Conservation (phyloP, 768 basidiomycete genomes). For the Leccinum fibrillosum region DNA sequence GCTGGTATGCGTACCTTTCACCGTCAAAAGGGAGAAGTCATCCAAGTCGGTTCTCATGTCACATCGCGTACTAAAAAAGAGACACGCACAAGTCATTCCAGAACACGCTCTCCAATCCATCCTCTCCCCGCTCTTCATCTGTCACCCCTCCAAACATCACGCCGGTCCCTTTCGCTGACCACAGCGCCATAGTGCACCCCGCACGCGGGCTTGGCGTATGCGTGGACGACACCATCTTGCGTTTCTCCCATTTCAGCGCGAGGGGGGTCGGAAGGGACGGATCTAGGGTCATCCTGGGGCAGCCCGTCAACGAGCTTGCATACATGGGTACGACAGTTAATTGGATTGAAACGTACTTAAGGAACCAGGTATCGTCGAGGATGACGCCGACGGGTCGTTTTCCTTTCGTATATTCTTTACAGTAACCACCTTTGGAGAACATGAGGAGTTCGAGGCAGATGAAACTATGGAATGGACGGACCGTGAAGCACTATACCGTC, state of each 20-base stretch:
- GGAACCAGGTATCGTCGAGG: slow-evolving; percentile 87
- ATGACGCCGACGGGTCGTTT: slow-evolving; percentile 84
- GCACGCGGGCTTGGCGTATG: slow-evolving; percentile 64
- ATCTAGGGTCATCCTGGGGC: slow-evolving; percentile 34
- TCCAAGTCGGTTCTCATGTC: not conserved
- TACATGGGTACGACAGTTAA: not conserved
- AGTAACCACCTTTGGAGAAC: slow-evolving; percentile 69
- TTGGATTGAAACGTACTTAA: slow-evolving; percentile 47
- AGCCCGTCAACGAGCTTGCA: not conserved
- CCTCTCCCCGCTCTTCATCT: slow-evolving; percentile 64
- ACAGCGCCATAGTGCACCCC: slow-evolving; percentile 86
- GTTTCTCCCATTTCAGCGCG: slow-evolving; percentile 79
- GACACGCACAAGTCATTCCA: slow-evolving; percentile 68
- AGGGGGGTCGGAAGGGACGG: slow-evolving; percentile 31
- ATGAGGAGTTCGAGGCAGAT: not conserved
- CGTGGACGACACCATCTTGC: slow-evolving; percentile 63
- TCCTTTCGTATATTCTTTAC: slow-evolving; percentile 85
- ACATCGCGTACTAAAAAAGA: not conserved
- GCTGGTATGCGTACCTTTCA: slow-evolving; percentile 75
- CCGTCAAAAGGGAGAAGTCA: not conserved
- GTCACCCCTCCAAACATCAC: slow-evolving; percentile 86
- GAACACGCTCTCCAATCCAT: slow-evolving; percentile 79
- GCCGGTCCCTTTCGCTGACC: slow-evolving; percentile 65
- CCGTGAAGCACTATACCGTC: slow-evolving; percentile 84
- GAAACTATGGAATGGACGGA: slow-evolving; percentile 22